Evolutionary conservation across 2,329 filamentous ascomycete genomes (phyloP).

Genomic region (Aureobasidium mangrovei): DNA sequence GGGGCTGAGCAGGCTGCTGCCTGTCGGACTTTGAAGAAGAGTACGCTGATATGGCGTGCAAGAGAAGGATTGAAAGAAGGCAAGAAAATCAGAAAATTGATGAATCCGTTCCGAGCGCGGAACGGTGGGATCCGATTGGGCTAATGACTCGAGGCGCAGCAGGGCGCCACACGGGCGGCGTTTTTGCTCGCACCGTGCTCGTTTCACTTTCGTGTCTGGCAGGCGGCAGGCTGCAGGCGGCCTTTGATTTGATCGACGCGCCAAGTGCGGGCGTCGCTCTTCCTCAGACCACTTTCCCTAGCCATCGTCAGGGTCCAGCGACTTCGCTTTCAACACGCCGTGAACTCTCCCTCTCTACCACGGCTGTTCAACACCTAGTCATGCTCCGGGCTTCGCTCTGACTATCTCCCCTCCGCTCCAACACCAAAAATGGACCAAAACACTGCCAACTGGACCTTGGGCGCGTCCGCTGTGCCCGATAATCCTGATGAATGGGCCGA

Average conservation of each 20-base stretch:
- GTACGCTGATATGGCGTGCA: background rate
- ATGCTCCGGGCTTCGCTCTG: background rate
- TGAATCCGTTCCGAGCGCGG: background rate
- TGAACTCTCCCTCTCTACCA: background rate
- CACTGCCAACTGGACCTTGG: constrained; percentile 3
- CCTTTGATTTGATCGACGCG: too few species aligned
- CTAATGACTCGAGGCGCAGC: background rate
- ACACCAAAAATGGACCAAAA: background rate
- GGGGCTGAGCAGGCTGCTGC: background rate
- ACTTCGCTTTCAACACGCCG: background rate
- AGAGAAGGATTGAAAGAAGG: background rate
- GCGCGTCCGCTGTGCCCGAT: constrained; percentile 9
- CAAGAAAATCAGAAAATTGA: background rate
- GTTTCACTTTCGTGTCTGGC: constrained; percentile 5
- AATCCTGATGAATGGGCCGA: constrained; percentile 36
- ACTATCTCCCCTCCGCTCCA: background rate
- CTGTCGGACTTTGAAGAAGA: background rate
- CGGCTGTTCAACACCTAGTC: constrained; percentile 12
- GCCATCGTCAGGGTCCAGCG: background rate
- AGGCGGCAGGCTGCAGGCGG: too few species aligned
- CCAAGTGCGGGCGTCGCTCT: background rate
- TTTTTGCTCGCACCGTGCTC: background rate
- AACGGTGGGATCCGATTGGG: too few species aligned
- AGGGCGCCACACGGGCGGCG: background rate
- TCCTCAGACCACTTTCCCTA: background rate